Percentiles rank a stretch among this genome's conserved stretches.
phyloP scores from a whole-genome alignment of 2,329 filamentous ascomycete species.

The Fusarium globosum region DNA sequence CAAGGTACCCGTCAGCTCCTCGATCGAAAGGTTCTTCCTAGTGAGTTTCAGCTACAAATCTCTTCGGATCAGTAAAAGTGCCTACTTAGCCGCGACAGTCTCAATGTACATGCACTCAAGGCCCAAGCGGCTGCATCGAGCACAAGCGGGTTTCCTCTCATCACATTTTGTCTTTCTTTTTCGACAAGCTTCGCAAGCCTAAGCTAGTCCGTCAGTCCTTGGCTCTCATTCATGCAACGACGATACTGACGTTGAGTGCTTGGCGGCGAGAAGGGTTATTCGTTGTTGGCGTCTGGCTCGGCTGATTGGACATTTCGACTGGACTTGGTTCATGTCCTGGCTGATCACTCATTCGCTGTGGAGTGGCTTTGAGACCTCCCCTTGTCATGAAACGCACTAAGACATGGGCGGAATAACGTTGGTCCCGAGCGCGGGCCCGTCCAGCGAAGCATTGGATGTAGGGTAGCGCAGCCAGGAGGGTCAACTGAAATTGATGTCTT shows the following conservation, averaged over 20 bases:
- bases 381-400: not conserved
- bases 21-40: constrained; percentile 15
- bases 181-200: constrained; percentile 26
- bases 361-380: not conserved
- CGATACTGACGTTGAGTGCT: not conserved
- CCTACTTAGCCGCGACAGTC: constrained; percentile 18
- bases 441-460: not conserved
- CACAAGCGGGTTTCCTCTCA: constrained; percentile 24
- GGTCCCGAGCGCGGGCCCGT: not conserved
- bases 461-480: not conserved
- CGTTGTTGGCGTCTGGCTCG: not conserved
- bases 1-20: constrained; percentile 9
- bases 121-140: constrained; percentile 14
- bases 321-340: not conserved
- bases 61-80: too few species aligned
- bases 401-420: not conserved
- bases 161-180: constrained; percentile 35
- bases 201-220: not conserved
- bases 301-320: not conserved
- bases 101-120: constrained; percentile 28
- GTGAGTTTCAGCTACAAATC: not conserved
- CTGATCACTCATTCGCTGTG: not conserved
- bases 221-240: accelerated
- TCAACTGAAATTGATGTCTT: too few species aligned
- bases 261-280: not conserved